Evolutionary conservation across 108 stramenopile species (phyloP), one percentile per base, ranked within the genome.

Genomic region (Cyclostephanos invisitatus): DNA sequence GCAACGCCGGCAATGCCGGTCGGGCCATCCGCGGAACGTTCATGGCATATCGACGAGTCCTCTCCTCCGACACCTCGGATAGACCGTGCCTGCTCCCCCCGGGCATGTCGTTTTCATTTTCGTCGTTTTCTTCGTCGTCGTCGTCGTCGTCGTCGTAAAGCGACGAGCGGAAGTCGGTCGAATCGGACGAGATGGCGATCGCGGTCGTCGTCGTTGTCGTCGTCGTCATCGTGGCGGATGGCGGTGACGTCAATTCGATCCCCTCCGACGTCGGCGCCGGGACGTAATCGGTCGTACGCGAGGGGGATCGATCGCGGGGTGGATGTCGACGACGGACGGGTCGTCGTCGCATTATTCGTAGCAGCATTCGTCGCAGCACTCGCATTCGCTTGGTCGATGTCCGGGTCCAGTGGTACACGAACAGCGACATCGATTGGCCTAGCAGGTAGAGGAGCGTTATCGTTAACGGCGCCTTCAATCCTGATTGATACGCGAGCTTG

Each of bases 401-500:
- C 24, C 36, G 61, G 2, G 5, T 62, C 64, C 35, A 65, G 38
- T 73, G 59, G 37, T 78, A 65, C 5, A 75, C 69, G 24, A 81
- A 9, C 5, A 81, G 64, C 5, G 80, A 62, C 25, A 81, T 47
- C 4, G 80, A 37, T 55, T 81, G 80, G 5, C 75, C 80, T 7
- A 64, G 1, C 7, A 81, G 61, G 54, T 76, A 81, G 7, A 81
- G 57, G 7, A 81, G 24, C 0, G 75, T 76, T 2, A 76, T 36
- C 29, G 75, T 72, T 0, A 81, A 22, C 3, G 80, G 74, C 20
- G 70, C 57, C 6, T 76, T 62, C 5, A 76, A 29, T 38, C 74
- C 75, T n/a, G 70, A 64, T 57, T 81, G 80, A 49, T 67, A 81
- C 14, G 62, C 64, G 3, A 75, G 37, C 70, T 76, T 81, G 35